phyloP scores from a whole-genome alignment of 768 basidiomycete genomes.

The Russula compacta region DNA sequence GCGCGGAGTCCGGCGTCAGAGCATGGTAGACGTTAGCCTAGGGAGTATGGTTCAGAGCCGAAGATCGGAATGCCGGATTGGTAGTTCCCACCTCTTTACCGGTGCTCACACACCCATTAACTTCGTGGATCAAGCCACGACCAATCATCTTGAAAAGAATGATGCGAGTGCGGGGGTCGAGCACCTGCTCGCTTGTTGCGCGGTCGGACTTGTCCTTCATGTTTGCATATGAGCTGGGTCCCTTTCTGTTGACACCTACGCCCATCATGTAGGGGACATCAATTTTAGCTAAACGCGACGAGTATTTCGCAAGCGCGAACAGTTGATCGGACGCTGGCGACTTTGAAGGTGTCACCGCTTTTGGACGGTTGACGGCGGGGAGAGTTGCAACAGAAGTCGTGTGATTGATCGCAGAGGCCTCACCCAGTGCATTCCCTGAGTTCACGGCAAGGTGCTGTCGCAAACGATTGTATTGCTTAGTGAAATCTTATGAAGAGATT shows the following conservation, averaged over 20 bases:
- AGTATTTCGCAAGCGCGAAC: conserved; percentile 65
- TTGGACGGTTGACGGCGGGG: conserved; percentile 65
- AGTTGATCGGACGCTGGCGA: conserved; percentile 66
- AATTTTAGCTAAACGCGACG: conserved; percentile 64
- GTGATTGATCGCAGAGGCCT: conserved; percentile 42
- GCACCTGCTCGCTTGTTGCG: conserved; percentile 93
- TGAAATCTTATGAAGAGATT: conserved; percentile 62
- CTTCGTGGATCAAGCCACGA: conserved; percentile 74
- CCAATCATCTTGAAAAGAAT: conserved; percentile 97
- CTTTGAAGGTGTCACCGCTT: conserved; percentile 31
- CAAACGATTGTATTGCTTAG: conserved; percentile 95
- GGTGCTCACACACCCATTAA: conserved; percentile 95
- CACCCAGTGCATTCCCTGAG: conserved; percentile 57
- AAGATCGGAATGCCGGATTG: not conserved
- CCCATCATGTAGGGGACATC: conserved; percentile 59
- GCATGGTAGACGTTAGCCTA: conserved; percentile 98
- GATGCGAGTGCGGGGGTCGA: conserved; percentile 90
- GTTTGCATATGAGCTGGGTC: conserved; percentile 79
- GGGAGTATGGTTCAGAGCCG: not conserved
- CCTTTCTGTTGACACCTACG: conserved; percentile 85
- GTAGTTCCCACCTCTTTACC: conserved; percentile 77
- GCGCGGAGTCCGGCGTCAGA: conserved; percentile 39
- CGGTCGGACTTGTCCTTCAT: conserved; percentile 94
- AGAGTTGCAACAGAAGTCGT: conserved; percentile 47
- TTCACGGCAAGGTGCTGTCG: conserved; percentile 84